Conservation (phyloP, 2,329 filamentous ascomycete genomes). For the Fusarium sp. region DNA sequence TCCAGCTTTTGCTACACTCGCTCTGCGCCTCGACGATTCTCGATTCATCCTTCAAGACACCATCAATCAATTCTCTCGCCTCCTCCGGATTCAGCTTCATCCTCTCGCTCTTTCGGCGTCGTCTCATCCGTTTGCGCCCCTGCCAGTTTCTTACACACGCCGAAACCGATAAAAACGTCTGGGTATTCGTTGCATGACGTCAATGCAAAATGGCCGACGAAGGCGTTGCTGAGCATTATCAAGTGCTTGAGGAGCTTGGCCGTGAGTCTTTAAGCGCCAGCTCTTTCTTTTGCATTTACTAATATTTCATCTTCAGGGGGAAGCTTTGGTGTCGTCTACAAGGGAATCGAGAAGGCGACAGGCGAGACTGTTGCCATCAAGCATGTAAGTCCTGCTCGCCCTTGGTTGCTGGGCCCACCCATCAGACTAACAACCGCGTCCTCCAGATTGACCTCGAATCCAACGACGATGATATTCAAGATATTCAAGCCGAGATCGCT, state of each 20-base stretch:
- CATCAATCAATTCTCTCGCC: background rate
- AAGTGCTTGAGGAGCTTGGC: constrained; percentile 95
- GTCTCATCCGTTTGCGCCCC: constrained; percentile 12
- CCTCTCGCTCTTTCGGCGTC: constrained; percentile 8
- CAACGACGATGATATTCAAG: constrained; percentile 97
- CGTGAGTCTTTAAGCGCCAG: constrained; percentile 69
- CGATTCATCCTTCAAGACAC: constrained; percentile 5
- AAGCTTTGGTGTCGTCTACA: constrained; percentile 97
- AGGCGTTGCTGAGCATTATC: constrained; percentile 86
- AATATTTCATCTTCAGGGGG: constrained; percentile 70
- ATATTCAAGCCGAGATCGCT: constrained; percentile 97
- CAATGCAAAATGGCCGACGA: constrained; percentile 65
- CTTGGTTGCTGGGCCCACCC: constrained; percentile 29
- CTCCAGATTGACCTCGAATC: constrained; percentile 97
- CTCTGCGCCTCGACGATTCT: constrained; percentile 8
- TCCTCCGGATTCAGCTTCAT: constrained; percentile 11
- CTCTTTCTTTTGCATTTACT: constrained; percentile 8
- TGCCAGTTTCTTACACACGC: constrained; percentile 11
- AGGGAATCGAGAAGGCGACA: constrained; percentile 90
- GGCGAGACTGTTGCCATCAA: constrained; percentile 97
- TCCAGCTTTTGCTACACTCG: constrained; percentile 22
- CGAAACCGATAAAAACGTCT: constrained; percentile 20
- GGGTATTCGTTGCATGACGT: constrained; percentile 42
- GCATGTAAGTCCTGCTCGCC: constrained; percentile 71
- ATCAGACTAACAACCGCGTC: constrained; percentile 20